phyloP scores from a whole-genome alignment of 2,329 filamentous ascomycete species.

The Botrytis deweyae region DNA sequence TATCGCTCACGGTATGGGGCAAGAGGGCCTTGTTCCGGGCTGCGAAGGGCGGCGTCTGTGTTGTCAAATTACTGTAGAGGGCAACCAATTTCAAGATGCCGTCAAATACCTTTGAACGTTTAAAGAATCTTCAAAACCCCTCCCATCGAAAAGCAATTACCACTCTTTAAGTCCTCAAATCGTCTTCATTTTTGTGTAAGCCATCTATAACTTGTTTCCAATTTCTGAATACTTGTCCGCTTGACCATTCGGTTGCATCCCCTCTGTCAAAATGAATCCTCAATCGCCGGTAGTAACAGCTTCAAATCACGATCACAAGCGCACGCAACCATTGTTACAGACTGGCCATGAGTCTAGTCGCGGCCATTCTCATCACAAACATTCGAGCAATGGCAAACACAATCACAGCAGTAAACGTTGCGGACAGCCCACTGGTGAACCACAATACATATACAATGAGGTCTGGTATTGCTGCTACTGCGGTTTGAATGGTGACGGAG shows the following conservation, averaged over 20 bases:
- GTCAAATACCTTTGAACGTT: background rate
- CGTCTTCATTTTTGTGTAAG: background rate
- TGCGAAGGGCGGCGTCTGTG: background rate
- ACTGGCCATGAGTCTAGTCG: background rate
- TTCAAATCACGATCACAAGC: background rate
- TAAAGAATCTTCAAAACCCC: background rate
- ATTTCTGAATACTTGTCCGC: background rate
- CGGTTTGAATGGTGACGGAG: background rate
- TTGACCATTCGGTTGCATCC: background rate
- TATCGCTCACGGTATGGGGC: background rate
- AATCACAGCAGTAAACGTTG: background rate
- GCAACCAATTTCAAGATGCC: background rate
- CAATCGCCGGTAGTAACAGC: background rate
- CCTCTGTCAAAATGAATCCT: background rate
- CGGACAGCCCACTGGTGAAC: background rate
- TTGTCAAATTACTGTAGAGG: background rate
- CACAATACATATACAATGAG: background rate
- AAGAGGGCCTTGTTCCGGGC: background rate
- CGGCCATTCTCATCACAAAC: background rate
- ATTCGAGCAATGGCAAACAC: background rate
- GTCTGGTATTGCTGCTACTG: slow-evolving; percentile 14
- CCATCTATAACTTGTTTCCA: too few relatives aligned
- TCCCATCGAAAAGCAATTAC: background rate
- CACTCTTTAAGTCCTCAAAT: background rate
- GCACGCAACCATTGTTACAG: background rate